These are phyloP conservation scores for Trichophaea hybrida DNA, from an alignment of 2,329 filamentous ascomycete genomes.

Conservation along the genomic window DNA sequence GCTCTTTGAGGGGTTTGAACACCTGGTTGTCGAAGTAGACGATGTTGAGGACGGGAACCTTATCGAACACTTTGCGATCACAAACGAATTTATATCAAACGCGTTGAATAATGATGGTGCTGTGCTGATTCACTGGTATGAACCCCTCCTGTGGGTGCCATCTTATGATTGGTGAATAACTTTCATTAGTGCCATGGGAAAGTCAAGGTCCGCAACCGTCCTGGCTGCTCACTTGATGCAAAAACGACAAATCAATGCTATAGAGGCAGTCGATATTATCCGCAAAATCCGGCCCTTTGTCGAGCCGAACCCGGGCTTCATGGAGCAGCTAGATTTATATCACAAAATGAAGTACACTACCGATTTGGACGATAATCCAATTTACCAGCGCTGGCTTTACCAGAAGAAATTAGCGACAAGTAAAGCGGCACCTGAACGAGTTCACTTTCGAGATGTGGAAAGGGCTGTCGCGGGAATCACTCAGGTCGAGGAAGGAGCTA, in stretches of 20 bases:
- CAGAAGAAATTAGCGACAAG: constrained; percentile 50
- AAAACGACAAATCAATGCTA: constrained; percentile 36
- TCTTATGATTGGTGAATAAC: not conserved
- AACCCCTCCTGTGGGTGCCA: not conserved
- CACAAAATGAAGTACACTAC: constrained; percentile 71
- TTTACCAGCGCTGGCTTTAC: constrained; percentile 69
- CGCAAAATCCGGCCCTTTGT: constrained; percentile 58
- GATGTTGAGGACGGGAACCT: constrained; percentile 84
- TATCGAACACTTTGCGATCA: constrained; percentile 61
- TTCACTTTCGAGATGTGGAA: constrained; percentile 69
- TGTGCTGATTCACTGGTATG: constrained; percentile 58
- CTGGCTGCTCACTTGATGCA: constrained; percentile 74
- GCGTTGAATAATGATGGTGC: constrained; percentile 45
- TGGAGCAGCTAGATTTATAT: constrained; percentile 74
- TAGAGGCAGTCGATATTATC: constrained; percentile 55
- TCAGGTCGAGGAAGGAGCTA: constrained; percentile 18
- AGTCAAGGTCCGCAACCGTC: constrained; percentile 77
- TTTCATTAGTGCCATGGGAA: constrained; percentile 69
- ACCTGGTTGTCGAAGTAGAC: constrained; percentile 71
- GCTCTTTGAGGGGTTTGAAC: constrained; percentile 49
- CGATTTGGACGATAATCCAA: constrained; percentile 51
- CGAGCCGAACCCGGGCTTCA: constrained; percentile 85
- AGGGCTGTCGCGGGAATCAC: constrained; percentile 35
- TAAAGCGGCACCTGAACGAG: constrained; percentile 60
- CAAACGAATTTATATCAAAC: constrained; percentile 69